A percentile compares a stretch with the other conserved stretches of the same genome.
These are phyloP conservation scores for Zygosaccharomyces lentus DNA, from an alignment of 805 yeast genomes.

Conservation along the genomic window DNA sequence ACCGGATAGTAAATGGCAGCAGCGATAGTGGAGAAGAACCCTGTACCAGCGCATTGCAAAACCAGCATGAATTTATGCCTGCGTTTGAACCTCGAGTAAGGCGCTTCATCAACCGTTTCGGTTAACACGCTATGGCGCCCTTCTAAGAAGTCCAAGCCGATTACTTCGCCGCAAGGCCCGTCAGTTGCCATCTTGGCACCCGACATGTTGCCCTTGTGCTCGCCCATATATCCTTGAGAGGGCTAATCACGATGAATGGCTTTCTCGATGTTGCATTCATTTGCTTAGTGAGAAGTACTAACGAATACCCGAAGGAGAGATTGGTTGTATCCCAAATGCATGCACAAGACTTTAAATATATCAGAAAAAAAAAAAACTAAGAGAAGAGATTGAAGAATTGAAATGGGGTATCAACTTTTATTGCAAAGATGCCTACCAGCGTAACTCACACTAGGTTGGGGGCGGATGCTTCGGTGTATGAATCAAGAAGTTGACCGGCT, in stretches of 20 bases:
- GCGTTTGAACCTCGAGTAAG: slow-evolving; percentile 44
- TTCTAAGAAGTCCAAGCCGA: not conserved
- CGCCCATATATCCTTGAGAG: not conserved
- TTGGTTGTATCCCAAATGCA: not conserved
- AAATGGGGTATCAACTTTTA: slow-evolving; percentile 2
- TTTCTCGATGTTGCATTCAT: not conserved
- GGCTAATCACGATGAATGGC: too few species aligned
- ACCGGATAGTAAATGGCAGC: slow-evolving; percentile 82
- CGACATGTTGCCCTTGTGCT: not conserved
- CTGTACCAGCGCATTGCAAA: slow-evolving; percentile 42
- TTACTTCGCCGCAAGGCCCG: not conserved
- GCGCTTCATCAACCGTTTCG: slow-evolving; percentile 11
- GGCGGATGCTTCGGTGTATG: slow-evolving; percentile 36
- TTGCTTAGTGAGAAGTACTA: not conserved
- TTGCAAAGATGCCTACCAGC: not conserved
- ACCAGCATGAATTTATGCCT: slow-evolving; percentile 42
- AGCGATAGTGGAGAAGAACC: slow-evolving; percentile 66
- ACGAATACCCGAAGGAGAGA: not conserved
- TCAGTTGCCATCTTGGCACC: not conserved
- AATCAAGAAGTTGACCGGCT: slow-evolving; percentile 31
- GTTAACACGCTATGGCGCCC: not conserved
- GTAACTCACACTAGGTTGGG: slow-evolving; percentile 17
- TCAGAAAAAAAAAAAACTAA: not conserved
- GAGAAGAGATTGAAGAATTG: not conserved
- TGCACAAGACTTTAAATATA: not conserved